Evolutionary conservation across 768 basidiomycete genomes (phyloP).

Genomic region (Antrodiella citrinella): DNA sequence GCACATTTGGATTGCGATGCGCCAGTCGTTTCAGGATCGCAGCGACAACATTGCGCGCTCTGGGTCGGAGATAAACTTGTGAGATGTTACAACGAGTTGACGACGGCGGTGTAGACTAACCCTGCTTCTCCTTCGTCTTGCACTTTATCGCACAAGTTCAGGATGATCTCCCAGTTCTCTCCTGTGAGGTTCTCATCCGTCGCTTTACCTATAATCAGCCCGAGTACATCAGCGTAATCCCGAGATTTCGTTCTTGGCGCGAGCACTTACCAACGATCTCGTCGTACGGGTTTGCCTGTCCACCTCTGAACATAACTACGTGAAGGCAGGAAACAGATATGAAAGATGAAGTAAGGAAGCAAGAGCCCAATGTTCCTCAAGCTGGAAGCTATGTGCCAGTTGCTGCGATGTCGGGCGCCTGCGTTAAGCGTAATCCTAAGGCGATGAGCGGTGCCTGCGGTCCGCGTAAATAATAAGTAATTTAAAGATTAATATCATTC

Average conservation of each 20-base stretch:
- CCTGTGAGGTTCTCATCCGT: conserved; percentile 95
- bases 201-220: conserved; percentile 59
- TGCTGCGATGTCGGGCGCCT: not conserved
- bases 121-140: conserved; percentile 81
- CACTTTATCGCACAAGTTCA: conserved; percentile 96
- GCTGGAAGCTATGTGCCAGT: too few species aligned
- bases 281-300: conserved; percentile 72
- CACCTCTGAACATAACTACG: conserved; percentile 62
- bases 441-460: not conserved
- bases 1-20: conserved; percentile 95
- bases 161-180: conserved; percentile 93
- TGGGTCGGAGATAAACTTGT: conserved; percentile 24
- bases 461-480: too few species aligned
- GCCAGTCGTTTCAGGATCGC: conserved; percentile 83
- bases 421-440: not conserved
- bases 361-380: too few species aligned
- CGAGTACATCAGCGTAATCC: conserved; percentile 3
- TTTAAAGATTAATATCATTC: too few species aligned
- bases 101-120: conserved; percentile 34
- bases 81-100: not conserved
- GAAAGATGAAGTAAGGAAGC: not conserved
- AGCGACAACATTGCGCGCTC: conserved; percentile 79
- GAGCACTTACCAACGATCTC: conserved; percentile 81
- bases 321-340: conserved; percentile 1
- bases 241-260: too few species aligned